Evolutionary conservation across 2,329 filamentous ascomycete species (phyloP).

Genomic region (Exophiala calicioides): DNA sequence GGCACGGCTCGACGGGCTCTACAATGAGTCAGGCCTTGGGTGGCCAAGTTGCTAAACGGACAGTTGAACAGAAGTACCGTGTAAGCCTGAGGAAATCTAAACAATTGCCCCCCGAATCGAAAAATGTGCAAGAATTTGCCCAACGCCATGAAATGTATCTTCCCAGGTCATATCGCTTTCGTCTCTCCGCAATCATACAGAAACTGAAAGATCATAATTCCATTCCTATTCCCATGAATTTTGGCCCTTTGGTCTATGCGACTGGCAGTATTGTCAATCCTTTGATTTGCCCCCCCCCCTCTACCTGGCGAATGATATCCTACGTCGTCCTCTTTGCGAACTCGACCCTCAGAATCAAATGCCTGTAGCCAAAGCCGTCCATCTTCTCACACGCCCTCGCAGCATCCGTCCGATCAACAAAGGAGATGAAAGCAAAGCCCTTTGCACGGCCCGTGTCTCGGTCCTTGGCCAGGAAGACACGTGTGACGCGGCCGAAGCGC

Average conservation of each 20-base stretch:
- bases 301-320: background rate
- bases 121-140: too few species aligned
- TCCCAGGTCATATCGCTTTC: background rate
- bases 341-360: slow-evolving; percentile 55
- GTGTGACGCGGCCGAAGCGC: slow-evolving; percentile 91
- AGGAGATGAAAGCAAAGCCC: slow-evolving; percentile 98
- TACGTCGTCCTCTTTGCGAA: slow-evolving; percentile 49
- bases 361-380: slow-evolving; percentile 73
- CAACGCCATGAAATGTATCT: background rate
- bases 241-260: background rate
- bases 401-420: slow-evolving; percentile 84
- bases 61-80: too few species aligned
- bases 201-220: background rate
- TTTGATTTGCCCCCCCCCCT: background rate
- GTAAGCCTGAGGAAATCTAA: too few species aligned
- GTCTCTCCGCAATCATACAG: background rate
- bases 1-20: too few species aligned
- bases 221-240: background rate
- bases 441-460: slow-evolving; percentile 93
- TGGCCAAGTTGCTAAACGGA: too few species aligned
- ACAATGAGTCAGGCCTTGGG: too few species aligned
- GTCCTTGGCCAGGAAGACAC: slow-evolving; percentile 98
- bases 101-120: too few species aligned
- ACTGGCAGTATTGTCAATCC: background rate
- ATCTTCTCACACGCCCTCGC: slow-evolving; percentile 94